Conservation (phyloP, 2,329 filamentous ascomycete species). For the Venturia asperata region DNA sequence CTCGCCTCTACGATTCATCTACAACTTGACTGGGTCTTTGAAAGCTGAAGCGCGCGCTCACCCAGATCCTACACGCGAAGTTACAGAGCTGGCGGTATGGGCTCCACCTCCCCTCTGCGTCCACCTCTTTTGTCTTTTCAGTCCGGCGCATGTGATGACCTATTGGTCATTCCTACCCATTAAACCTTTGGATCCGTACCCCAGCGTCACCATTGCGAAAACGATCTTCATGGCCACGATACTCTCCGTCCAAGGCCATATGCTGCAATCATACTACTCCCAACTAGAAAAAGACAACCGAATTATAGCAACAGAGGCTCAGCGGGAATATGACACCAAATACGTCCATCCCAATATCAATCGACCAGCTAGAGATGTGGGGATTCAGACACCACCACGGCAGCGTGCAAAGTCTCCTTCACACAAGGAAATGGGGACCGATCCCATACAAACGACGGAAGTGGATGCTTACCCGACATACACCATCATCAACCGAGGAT, state of each 20-base stretch:
- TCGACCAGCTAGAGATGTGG: constrained; percentile 68
- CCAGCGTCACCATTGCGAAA: constrained; percentile 79
- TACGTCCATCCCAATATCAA: constrained; percentile 88
- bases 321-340: constrained; percentile 94
- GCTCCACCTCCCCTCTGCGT: constrained; percentile 81
- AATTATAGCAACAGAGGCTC: constrained; percentile 82
- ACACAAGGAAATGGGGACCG: constrained; percentile 35
- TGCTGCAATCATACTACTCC: constrained; percentile 65
- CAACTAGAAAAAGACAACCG: constrained; percentile 80
- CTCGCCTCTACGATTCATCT: constrained; percentile 71
- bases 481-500: constrained; percentile 63
- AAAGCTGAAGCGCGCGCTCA: constrained; percentile 78
- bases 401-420: constrained; percentile 25
- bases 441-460: constrained; percentile 40
- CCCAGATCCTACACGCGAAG: constrained; percentile 72
- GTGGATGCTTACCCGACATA: constrained; percentile 58
- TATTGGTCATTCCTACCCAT: constrained; percentile 86
- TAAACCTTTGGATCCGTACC: constrained; percentile 64
- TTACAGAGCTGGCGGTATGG: constrained; percentile 94
- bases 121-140: constrained; percentile 81
- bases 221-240: constrained; percentile 69
- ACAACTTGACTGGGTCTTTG: constrained; percentile 54
- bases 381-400: constrained; percentile 60
- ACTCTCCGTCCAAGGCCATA: constrained; percentile 67
- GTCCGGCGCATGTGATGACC: constrained; percentile 83